Evolutionary conservation across 495 filamentous ascomycete species (phyloP).

Genomic region (Pyrenula aspistea): DNA sequence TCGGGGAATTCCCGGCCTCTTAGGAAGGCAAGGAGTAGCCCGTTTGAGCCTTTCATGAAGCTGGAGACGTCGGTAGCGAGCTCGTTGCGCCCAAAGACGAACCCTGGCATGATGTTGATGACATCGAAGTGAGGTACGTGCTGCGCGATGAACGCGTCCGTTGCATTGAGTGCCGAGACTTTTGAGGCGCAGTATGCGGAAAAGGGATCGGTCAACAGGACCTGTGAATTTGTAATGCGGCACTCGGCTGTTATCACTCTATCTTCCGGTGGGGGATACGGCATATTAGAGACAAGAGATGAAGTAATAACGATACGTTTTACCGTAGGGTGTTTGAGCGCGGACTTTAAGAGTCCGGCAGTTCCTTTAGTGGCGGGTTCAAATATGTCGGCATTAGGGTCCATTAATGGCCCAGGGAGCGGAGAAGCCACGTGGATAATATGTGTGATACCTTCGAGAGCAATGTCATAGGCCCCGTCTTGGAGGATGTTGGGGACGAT

Average conservation of each 20-base stretch:
- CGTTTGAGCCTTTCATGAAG: slow-evolving; percentile 2
- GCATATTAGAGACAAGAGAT: too few relatives aligned
- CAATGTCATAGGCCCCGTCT: slow-evolving; percentile 30
- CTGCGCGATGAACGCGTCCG: slow-evolving; percentile 10
- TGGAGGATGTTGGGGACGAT: slow-evolving; percentile 24
- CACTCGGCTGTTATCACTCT: too few relatives aligned
- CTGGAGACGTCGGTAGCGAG: not conserved
- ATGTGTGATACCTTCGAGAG: slow-evolving; percentile 30
- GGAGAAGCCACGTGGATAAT: slow-evolving; percentile 43
- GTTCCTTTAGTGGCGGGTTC: slow-evolving; percentile 25
- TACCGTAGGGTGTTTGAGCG: slow-evolving; percentile 15
- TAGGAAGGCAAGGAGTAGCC: slow-evolving; percentile 2
- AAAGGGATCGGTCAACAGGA: too few relatives aligned
- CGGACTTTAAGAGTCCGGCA: slow-evolving; percentile 23
- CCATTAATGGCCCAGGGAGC: slow-evolving; percentile 7
- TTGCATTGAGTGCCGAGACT: slow-evolving; percentile 14
- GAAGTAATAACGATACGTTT: slow-evolving; percentile 30
- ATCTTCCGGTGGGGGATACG: too few relatives aligned
- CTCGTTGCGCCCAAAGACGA: slow-evolving; percentile 13
- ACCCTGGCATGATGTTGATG: slow-evolving; percentile 10
- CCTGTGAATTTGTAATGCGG: too few relatives aligned
- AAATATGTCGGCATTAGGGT: slow-evolving; percentile 4
- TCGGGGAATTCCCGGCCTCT: slow-evolving; percentile 8
- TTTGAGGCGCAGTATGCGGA: slow-evolving; percentile 17
- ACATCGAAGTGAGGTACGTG: slow-evolving; percentile 12